Evolutionary conservation across 176 grass and related monocot species (phyloP), one percentile per base, ranked within the genome.

Genomic region (Juncus effusus): DNA sequence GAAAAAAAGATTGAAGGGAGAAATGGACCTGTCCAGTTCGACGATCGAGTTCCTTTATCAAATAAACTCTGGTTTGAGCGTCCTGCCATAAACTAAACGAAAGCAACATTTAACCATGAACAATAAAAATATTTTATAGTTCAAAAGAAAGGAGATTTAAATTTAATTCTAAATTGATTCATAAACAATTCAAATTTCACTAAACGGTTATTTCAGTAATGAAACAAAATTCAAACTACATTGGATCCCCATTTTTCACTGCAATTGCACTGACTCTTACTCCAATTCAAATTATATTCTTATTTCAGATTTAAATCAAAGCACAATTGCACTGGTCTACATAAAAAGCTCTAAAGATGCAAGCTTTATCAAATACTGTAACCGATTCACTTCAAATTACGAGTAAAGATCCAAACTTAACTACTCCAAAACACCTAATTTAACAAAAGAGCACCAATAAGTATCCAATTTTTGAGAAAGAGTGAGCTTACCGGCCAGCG

Each of bases 11-110:
- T 47, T 47, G 44, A 47, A 47, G 44, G 54, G 52, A 38, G 61
- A 61, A 38, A 83, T 54, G 51, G 73, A 89, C 94, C 85, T 99
- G 83, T 35, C 94, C 85, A 8, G 85, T 93, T 78, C 78, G 84
- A 57, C 78, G 87, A 80, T 93, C 94, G 0, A 99, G 85, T 70
- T 93, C 94, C 42, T 93, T 85, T 42, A 99, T 93, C 41, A 99
- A 72, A 63, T 93, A 87, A 55, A 93, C 80, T 76, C 89, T 66
- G 70, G 79, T 99, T 66, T 93, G 85, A 3, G 94, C 80, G 39
- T 93, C 94, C 83, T 99, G 89, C 89, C 94, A 99, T 52, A 99
- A 74, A 54, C 94, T 99, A 80, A 64, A 68, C 36, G 52, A 59
- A 63, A 7, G 0, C 14, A 66, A 8, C 41, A 59, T 66, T 76